phyloP scores from a whole-genome alignment of 371 early-diverging fungal genomes.

The Mucor plumbeus region DNA sequence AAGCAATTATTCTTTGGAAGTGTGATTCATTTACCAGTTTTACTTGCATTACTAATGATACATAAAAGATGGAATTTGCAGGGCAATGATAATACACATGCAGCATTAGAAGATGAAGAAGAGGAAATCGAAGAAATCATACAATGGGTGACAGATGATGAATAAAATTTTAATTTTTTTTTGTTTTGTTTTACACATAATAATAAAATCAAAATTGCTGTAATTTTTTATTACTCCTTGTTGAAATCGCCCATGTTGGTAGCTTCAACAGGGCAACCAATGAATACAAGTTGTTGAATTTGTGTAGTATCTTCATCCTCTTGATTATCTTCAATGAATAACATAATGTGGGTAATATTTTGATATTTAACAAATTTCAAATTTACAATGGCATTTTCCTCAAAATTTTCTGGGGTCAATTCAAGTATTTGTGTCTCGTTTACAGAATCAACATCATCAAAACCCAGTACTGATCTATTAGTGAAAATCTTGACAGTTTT shows the following conservation, averaged over 20 bases:
- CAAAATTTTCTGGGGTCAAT: conserved; percentile 71
- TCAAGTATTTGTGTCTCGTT: conserved; percentile 78
- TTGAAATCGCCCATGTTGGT: conserved; percentile 58
- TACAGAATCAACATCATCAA: conserved; percentile 84
- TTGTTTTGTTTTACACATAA: neutral
- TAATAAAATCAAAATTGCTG: neutral
- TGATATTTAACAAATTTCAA: conserved; percentile 95
- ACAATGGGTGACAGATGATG: conserved; percentile 30
- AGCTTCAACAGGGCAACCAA: conserved; percentile 54
- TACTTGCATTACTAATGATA: conserved; percentile 77
- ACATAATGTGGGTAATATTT: conserved; percentile 70
- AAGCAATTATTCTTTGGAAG: conserved; percentile 92
- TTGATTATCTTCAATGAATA: conserved; percentile 85
- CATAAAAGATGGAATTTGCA: conserved; percentile 66
- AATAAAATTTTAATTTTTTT: neutral
- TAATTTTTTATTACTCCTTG: conserved; percentile 45
- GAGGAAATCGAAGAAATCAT: conserved; percentile 30
- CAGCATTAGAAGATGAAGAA: neutral
- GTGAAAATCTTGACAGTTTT: conserved; percentile 84
- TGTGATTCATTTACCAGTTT: conserved; percentile 85
- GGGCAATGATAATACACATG: neutral
- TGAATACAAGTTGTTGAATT: conserved; percentile 77
- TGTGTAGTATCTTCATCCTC: conserved; percentile 83
- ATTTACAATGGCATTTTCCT: conserved; percentile 64
- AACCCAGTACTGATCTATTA: conserved; percentile 81